Base-by-base conservation (phyloP, 345 rosid species). In the Excoecaria agallocha region DNA sequence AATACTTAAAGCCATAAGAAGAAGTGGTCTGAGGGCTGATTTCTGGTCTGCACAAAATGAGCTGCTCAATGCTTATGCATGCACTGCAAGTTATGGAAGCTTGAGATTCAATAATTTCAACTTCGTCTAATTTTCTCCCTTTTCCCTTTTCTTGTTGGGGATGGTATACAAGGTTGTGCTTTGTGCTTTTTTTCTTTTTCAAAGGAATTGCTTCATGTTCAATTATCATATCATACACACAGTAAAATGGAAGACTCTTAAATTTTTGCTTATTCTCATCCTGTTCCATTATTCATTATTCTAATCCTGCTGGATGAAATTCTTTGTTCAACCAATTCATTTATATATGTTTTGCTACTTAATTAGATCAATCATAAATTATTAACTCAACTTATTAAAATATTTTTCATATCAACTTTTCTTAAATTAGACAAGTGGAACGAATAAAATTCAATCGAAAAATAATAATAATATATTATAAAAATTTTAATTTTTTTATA, bases 1-100 rank as follows among this genome's bases (percentile, higher is more conserved):
- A 62, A 73, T 84, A 16, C 70, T 84, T 8, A 84, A 79, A 75
- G 85, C 87, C 62, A 51, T 84, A 5, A 77, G 85, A 38, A 77
- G 87, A 78, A 73, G 82, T 15, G 87, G 87, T 56, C 70, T 82
- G 2, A 85, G 78, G 73, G 87, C 87, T 35, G 85, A 85, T 19
- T 85, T 85, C 72, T 85, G 84, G 87, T 85, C 85, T 66, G 52
- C 74, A 12, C 85, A 82, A 54, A 75, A 74, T 19, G 85, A 85
- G 67, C 84, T 85, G 13, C 87, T 82, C 67, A 72, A 39, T 82
- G 85, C 80, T 20, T 84, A 84, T 49, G 76, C 82, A 17, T 49
- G 43, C 41, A 76, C 71, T 68, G 74, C 87, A 7, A 75, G 66
- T 55, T 82, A 77, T 67, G 81, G 73, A 59, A 69, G 62, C 77